Percentiles rank a stretch among this genome's conserved stretches.
Evolutionary conservation across 2,329 filamentous ascomycete genomes (phyloP).

Genomic region (Arthrinium phaeospermum): DNA sequence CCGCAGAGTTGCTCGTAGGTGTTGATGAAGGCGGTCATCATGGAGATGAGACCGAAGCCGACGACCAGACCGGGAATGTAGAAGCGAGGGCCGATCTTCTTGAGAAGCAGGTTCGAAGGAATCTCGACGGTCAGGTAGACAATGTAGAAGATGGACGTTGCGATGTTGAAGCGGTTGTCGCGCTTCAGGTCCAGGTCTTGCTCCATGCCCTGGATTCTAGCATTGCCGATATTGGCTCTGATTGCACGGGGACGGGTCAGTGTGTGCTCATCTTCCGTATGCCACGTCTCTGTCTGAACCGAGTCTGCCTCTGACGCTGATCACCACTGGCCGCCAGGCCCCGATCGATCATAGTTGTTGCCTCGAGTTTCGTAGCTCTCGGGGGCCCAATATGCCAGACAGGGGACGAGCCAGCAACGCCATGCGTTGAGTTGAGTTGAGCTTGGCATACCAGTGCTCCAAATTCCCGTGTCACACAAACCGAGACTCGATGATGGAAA

Average conservation of each 20-base stretch:
- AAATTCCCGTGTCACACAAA: not conserved
- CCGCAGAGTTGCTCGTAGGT: slow-evolving; percentile 53
- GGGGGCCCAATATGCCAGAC: not conserved
- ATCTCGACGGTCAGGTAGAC: slow-evolving; percentile 61
- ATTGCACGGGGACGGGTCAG: slow-evolving; percentile 29
- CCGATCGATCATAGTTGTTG: not conserved
- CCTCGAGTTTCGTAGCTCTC: not conserved
- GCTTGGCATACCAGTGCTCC: not conserved
- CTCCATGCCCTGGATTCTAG: slow-evolving; percentile 60
- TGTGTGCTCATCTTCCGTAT: slow-evolving; percentile 14
- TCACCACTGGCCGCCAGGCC: not conserved
- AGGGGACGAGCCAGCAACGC: not conserved
- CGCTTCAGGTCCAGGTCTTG: slow-evolving; percentile 52
- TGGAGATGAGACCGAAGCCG: slow-evolving; percentile 60
- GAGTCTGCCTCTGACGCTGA: not conserved
- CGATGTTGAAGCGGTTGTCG: slow-evolving; percentile 61
- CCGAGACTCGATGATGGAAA: not conserved
- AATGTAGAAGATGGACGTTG: slow-evolving; percentile 64
- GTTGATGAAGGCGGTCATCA: slow-evolving; percentile 59
- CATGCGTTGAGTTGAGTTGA: not conserved
- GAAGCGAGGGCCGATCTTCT: slow-evolving; percentile 56
- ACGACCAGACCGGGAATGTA: slow-evolving; percentile 60
- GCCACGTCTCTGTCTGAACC: not conserved
- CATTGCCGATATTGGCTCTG: slow-evolving; percentile 57
- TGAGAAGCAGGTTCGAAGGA: slow-evolving; percentile 61